Base-by-base conservation (phyloP, 352 stramenopile genomes). In the Phytophthora lateralis region DNA sequence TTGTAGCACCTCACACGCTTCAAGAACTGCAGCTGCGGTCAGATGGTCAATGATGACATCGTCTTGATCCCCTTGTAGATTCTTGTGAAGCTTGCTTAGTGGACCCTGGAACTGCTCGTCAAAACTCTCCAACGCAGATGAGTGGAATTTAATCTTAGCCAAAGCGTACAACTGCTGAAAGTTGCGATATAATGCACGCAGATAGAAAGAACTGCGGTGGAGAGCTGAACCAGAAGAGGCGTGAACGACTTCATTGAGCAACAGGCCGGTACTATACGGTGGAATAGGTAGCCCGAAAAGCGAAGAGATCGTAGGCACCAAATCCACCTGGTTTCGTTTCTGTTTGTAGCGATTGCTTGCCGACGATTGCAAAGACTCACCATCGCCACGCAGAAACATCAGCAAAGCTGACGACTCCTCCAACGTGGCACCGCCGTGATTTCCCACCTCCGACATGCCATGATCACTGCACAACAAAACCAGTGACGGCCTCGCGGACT, bases 401-500 rank as follows among this genome's bases (percentile, higher is more conserved):
- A 96, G 60, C 8, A 97, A 58, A 2, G 89, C 88, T 1, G 85
- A 95, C 0, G 88, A 88, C 44, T 97, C 89, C 52, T 95, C 88
- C 1, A 94, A 52, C 0, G 88, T 95, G 4, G 89, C 85, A 14
- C 89, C 89, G 6, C 89, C 89, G 48, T 97, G 89, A 37, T 96
- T 97, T 4, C 89, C 89, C 20, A 89, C 78, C 56, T 97, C 88
- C 6, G 89, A 95, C 89, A 97, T 96, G 18, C 87, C 89, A 54
- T 97, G 89, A 59, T 97, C 89, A 30, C 87, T 96, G 55, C 88
- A 93, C 14, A 97, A 39, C 14, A 95, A 39, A 1, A 97, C 63
- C n/a, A 97, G 54, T 14, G 84, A 91, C 2, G 85, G 66, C 17
- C 71, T 52, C 3, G 66, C 71, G 17, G 56, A 30, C 4, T 42